Evolutionary conservation across 306 rosid species (phyloP).

Genomic region (Canavalia ensiformis): DNA sequence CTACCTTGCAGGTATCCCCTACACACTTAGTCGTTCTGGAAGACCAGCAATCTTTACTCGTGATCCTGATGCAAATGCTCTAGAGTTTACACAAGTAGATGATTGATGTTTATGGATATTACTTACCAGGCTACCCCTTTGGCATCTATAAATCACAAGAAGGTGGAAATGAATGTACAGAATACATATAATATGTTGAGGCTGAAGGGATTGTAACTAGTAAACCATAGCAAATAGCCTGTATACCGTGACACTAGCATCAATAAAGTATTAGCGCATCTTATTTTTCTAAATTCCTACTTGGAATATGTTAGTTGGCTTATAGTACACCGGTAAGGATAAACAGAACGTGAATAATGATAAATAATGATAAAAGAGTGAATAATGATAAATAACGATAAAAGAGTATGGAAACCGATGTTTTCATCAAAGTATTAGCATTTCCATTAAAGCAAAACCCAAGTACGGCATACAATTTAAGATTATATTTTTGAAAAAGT

Average conservation of each 20-base stretch:
- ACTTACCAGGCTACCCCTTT: slow-evolving; percentile 21
- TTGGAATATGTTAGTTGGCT: slow-evolving; percentile 25
- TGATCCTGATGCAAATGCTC: slow-evolving; percentile 93
- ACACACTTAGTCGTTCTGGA: slow-evolving; percentile 94
- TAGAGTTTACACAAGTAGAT: slow-evolving; percentile 90
- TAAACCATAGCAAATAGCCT: slow-evolving; percentile 3
- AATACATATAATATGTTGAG: slow-evolving; percentile 34
- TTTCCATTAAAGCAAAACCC: not conserved
- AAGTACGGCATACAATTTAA: not conserved
- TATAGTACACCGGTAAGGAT: not conserved
- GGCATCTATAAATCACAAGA: slow-evolving; percentile 16
- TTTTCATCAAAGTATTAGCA: slow-evolving; percentile 4
- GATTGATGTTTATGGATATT: slow-evolving; percentile 47
- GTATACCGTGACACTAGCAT: slow-evolving; percentile 42
- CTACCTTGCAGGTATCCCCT: slow-evolving; percentile 70
- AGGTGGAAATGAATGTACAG: slow-evolving; percentile 42
- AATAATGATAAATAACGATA: not conserved
- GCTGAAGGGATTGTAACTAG: slow-evolving; percentile 24
- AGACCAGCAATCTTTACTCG: slow-evolving; percentile 96
- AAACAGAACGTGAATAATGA: slow-evolving; percentile 3
- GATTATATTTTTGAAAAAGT: not conserved
- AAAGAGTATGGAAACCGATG: slow-evolving; percentile 3
- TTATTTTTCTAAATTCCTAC: not conserved
- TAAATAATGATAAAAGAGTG: slow-evolving; percentile 19
- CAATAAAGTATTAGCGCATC: not conserved